Evolutionary conservation across 2,329 filamentous ascomycete genomes (phyloP).

Genomic region (Fusarium neocosmosporiellum): DNA sequence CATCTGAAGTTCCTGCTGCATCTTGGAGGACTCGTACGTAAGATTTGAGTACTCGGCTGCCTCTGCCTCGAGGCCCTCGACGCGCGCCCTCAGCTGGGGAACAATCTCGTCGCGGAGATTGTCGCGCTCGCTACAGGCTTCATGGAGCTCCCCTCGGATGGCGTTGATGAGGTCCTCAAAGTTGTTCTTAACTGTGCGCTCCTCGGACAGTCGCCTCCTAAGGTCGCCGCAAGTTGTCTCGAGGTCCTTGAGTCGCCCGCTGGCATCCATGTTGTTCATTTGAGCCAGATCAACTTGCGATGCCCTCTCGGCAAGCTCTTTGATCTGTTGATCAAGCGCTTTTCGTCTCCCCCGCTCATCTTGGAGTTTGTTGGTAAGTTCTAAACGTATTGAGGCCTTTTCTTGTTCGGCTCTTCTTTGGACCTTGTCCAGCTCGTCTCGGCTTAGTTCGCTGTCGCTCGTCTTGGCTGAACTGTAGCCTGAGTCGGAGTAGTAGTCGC

Average conservation of each 20-base stretch:
- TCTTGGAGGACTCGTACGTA: conserved; percentile 82
- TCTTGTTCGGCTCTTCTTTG: conserved; percentile 90
- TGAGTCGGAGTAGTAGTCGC: conserved; percentile 98
- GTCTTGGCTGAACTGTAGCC: conserved; percentile 87
- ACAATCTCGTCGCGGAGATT: conserved; percentile 90
- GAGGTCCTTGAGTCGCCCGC: conserved; percentile 77
- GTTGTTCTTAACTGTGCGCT: conserved; percentile 88
- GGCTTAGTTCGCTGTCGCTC: conserved; percentile 71
- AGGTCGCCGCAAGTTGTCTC: conserved; percentile 85
- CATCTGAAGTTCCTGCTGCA: conserved; percentile 85
- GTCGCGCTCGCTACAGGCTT: conserved; percentile 87
- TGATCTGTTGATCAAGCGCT: conserved; percentile 84
- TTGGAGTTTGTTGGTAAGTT: conserved; percentile 86
- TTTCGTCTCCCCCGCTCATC: conserved; percentile 83
- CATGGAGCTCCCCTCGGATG: conserved; percentile 84
- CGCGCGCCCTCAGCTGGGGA: conserved; percentile 78
- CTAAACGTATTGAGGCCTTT: conserved; percentile 85
- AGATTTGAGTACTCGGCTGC: conserved; percentile 78
- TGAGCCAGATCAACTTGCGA: conserved; percentile 69
- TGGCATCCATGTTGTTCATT: conserved; percentile 67
- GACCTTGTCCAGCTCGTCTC: conserved; percentile 82
- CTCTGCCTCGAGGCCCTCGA: conserved; percentile 82
- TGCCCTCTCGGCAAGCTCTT: conserved; percentile 82
- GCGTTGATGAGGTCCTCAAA: conserved; percentile 92
- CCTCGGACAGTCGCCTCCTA: conserved; percentile 83